These are phyloP conservation scores for Catunica adiposa DNA, from an alignment of 2,329 filamentous ascomycete genomes.

Conservation along the genomic window DNA sequence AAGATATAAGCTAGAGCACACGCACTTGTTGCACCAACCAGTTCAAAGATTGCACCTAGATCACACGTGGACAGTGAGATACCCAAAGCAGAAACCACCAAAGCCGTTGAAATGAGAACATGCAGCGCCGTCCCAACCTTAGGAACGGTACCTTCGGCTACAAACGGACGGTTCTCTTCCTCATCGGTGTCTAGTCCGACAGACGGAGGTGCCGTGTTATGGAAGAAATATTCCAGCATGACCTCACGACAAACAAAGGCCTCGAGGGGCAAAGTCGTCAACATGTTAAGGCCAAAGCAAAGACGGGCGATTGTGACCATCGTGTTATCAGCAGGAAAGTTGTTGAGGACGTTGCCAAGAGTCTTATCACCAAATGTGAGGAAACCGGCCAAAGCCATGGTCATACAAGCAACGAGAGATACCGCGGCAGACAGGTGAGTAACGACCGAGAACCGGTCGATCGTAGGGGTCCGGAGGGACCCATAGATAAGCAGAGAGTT, in stretches of 20 bases:
- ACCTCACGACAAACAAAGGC: slow-evolving; percentile 96
- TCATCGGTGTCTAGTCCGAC: background rate
- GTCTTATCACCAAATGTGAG: slow-evolving; percentile 86
- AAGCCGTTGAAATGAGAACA: slow-evolving; percentile 64
- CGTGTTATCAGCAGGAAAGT: slow-evolving; percentile 77
- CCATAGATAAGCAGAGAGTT: slow-evolving; percentile 97
- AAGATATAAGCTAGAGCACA: slow-evolving; percentile 90
- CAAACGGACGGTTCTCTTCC: slow-evolving; percentile 12
- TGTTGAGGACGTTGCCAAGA: slow-evolving; percentile 91
- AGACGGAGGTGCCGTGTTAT: slow-evolving; percentile 17
- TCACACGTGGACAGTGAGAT: slow-evolving; percentile 81
- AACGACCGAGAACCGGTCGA: slow-evolving; percentile 83
- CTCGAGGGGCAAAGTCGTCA: slow-evolving; percentile 89
- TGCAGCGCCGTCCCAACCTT: slow-evolving; percentile 50
- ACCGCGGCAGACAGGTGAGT: slow-evolving; percentile 87
- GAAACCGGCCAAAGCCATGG: slow-evolving; percentile 79
- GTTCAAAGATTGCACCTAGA: slow-evolving; percentile 81
- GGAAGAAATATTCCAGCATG: slow-evolving; percentile 71
- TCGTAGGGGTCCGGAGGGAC: slow-evolving; percentile 79
- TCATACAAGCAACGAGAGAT: slow-evolving; percentile 79
- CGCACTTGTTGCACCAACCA: slow-evolving; percentile 88
- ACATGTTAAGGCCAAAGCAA: slow-evolving; percentile 96
- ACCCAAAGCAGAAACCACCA: slow-evolving; percentile 64
- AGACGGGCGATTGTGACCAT: slow-evolving; percentile 91
- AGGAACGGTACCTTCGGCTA: slow-evolving; percentile 12